A percentile compares a stretch with the other conserved stretches of the same genome.
phyloP scores from a whole-genome alignment of 78 protist species.

The Goniomonas avonlea region DNA sequence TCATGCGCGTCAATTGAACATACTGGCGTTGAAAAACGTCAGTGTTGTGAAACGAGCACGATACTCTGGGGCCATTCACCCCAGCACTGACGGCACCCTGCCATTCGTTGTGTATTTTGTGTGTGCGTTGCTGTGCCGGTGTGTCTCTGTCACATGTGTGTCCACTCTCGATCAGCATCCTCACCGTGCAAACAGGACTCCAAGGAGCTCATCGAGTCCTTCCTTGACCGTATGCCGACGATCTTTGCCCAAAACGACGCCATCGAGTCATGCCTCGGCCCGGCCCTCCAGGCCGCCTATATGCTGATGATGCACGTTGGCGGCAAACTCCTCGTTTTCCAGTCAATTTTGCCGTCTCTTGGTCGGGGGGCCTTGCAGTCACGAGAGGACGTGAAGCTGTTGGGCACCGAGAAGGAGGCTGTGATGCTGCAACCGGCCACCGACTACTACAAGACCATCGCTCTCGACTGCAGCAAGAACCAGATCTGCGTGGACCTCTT shows the following conservation, averaged over 20 bases:
- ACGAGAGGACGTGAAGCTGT: neutral
- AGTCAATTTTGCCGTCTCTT: neutral
- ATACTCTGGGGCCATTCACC: too few relatives aligned
- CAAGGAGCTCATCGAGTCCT: conserved; percentile 6
- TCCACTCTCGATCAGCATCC: neutral
- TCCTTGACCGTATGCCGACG: neutral
- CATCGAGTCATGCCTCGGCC: neutral
- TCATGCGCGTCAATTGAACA: too few relatives aligned
- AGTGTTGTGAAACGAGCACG: too few relatives aligned
- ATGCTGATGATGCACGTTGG: neutral
- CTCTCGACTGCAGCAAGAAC: conserved; percentile 6
- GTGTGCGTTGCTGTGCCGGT: too few relatives aligned
- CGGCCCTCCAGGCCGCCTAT: conserved; percentile 11
- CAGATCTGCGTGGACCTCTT: conserved; percentile 4
- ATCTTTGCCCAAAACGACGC: neutral
- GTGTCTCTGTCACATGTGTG: neutral
- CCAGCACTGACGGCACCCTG: too few relatives aligned
- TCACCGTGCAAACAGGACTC: too few relatives aligned
- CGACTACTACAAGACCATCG: neutral
- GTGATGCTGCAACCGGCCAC: neutral
- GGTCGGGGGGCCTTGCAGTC: neutral
- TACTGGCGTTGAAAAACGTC: too few relatives aligned
- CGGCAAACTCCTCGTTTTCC: neutral
- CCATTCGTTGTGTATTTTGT: too few relatives aligned
- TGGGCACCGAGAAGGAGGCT: conserved; percentile 6